Base-by-base conservation (phyloP, 176 grass and related monocot genomes). In the Rhipidocladum racemiflorum region DNA sequence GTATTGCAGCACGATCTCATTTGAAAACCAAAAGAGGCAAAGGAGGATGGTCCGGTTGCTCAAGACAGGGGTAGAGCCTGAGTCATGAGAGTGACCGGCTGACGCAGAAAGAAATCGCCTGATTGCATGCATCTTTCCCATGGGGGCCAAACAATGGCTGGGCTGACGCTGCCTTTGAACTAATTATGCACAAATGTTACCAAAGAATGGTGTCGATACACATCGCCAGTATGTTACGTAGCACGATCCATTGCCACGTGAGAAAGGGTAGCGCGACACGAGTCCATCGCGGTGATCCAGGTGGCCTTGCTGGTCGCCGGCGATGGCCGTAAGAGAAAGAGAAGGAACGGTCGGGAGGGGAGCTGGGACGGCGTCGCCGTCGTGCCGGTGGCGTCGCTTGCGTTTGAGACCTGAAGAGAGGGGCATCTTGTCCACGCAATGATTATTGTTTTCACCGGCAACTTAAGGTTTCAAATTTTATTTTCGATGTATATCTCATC, bases 61-160 rank as follows among this genome's bases (percentile, higher is more conserved):
- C 56, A 49, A 23, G 83, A 71, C 88, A 20, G 77, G 65, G 82
- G 83, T 89, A 44, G 45, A 59, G 8, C 65, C 83, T 3, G 56
- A 82, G 72, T 83, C 72, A 86, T 56, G 72, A 78, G 63, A 25
- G 25, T 14, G 72, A 43, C 57, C 0, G 12, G 38, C 4, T 86
- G 56, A 68, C 82, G 87, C 71, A 24, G 45, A 81, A 63, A 46
- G 9, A n/a, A 30, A 68, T 5, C 18, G 64, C 55, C 70, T 68
- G 77, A 38, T 70, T 85, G 77, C 68, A 14, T 46, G 1, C 54
- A 2, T 40, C 45, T 40, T 40, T 40, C 59, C 59, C 4, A n/a
- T 49, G 7, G 68, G 40, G 34, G 1, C 29, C 21, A 74, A 24
- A 14, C 77, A 68, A 45, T 29, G 32, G 32, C 74, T 83, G 74